Percentiles rank a stretch among this genome's conserved stretches.
phyloP scores from a whole-genome alignment of 805 yeast genomes.

The Candida rishiriensis region DNA sequence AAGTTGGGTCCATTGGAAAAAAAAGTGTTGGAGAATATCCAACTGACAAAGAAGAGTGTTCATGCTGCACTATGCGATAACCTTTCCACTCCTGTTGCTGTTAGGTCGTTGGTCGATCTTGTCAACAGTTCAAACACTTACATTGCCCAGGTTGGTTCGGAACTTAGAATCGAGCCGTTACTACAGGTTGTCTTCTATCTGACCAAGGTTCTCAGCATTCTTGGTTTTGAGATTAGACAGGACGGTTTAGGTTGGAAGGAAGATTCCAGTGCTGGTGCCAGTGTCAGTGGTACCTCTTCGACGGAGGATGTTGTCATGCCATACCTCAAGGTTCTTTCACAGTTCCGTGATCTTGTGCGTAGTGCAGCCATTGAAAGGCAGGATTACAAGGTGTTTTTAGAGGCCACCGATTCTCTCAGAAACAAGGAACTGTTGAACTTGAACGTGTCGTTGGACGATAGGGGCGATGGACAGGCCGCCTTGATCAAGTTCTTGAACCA shows the following conservation, averaged over 20 bases:
- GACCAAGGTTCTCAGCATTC: slow-evolving; percentile 59
- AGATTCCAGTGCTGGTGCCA: slow-evolving; percentile 17
- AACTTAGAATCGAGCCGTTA: slow-evolving; percentile 61
- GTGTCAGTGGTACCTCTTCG: slow-evolving; percentile 20
- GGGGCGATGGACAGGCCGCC: slow-evolving; percentile 73
- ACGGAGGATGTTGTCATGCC: slow-evolving; percentile 75
- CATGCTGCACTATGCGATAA: slow-evolving; percentile 86
- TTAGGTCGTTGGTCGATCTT: slow-evolving; percentile 61
- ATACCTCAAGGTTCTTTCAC: slow-evolving; percentile 69
- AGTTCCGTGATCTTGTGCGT: slow-evolving; percentile 81
- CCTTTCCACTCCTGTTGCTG: slow-evolving; percentile 70
- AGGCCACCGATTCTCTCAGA: slow-evolving; percentile 72
- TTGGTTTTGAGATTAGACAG: slow-evolving; percentile 71
- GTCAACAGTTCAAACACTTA: slow-evolving; percentile 72
- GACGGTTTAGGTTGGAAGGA: slow-evolving; percentile 83
- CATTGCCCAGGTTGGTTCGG: slow-evolving; percentile 48
- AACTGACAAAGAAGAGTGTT: slow-evolving; percentile 53
- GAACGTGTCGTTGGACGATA: slow-evolving; percentile 86
- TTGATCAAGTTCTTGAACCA: slow-evolving; percentile 74
- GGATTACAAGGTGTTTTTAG: slow-evolving; percentile 50
- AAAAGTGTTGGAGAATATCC: slow-evolving; percentile 36
- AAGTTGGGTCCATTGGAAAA: slow-evolving; percentile 55
- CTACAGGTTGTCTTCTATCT: slow-evolving; percentile 62
- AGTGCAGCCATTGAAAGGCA: slow-evolving; percentile 59
- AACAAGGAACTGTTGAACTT: slow-evolving; percentile 64